Conservation (phyloP, 148 eudicot species). For the Polygonum aviculare region DNA sequence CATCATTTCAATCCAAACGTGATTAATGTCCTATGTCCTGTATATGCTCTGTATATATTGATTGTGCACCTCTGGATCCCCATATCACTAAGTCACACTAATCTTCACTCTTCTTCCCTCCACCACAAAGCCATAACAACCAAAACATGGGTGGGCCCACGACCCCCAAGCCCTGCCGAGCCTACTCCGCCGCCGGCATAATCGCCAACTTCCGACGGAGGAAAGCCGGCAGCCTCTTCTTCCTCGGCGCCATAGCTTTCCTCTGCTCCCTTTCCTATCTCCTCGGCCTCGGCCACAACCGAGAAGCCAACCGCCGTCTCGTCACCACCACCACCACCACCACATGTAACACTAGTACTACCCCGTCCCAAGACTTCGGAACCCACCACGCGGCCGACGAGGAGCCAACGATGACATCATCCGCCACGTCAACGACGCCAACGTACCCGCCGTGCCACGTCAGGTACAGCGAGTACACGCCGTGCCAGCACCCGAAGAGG, state of each 20-base stretch:
- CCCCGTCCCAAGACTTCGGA: slow-evolving; percentile 30
- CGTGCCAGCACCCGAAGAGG: slow-evolving; percentile 51
- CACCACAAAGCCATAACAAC: too few species aligned
- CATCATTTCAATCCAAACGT: too few species aligned
- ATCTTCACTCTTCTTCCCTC: too few species aligned
- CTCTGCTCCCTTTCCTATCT: slow-evolving; percentile 44
- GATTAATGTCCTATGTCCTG: too few species aligned
- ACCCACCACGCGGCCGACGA: slow-evolving; percentile 40
- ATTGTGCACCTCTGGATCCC: too few species aligned
- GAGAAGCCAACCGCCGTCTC: neutral
- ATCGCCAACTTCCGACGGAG: neutral
- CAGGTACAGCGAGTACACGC: slow-evolving; percentile 60
- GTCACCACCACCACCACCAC: slow-evolving; percentile 17
- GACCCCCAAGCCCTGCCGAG: neutral
- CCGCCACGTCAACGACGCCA: neutral
- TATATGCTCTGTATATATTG: too few species aligned
- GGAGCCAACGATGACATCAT: slow-evolving; percentile 3
- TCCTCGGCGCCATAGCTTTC: slow-evolving; percentile 16
- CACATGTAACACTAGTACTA: neutral
- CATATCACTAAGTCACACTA: too few species aligned
- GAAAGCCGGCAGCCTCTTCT: slow-evolving; percentile 5
- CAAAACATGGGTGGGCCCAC: neutral
- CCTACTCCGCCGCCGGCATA: neutral
- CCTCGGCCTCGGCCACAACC: slow-evolving; percentile 38
- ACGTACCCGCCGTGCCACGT: slow-evolving; percentile 38